Conservation (phyloP, 176 grass and related monocot species). For the Puya raimondii region DNA sequence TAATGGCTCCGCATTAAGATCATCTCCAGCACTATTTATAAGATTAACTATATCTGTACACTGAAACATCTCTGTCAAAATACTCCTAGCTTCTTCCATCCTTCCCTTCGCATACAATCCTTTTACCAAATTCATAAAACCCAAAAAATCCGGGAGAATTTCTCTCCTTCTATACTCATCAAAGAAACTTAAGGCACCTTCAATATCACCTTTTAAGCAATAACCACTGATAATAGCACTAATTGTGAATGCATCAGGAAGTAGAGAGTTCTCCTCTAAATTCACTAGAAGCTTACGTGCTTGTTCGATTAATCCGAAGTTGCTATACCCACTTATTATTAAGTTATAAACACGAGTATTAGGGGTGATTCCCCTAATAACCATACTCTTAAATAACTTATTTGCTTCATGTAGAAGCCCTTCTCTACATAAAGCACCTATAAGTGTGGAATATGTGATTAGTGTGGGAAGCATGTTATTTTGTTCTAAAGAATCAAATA, state of each 20-base stretch:
- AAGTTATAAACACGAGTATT: constrained; percentile 58
- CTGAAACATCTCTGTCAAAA: constrained; percentile 71
- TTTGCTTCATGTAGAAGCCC: constrained; percentile 69
- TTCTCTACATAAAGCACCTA: constrained; percentile 82
- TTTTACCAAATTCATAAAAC: constrained; percentile 62
- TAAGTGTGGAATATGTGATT: constrained; percentile 62
- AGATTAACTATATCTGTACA: constrained; percentile 43
- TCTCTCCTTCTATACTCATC: constrained; percentile 39
- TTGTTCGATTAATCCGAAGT: constrained; percentile 56
- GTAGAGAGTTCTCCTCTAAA: constrained; percentile 45
- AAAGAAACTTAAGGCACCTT: constrained; percentile 61
- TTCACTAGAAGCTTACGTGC: constrained; percentile 50
- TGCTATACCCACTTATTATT: constrained; percentile 69
- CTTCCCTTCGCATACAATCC: constrained; percentile 83
- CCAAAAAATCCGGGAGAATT: constrained; percentile 65
- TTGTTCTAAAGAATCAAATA: constrained; percentile 69
- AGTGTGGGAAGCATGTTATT: constrained; percentile 45
- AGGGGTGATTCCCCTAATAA: constrained; percentile 49
- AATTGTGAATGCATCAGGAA: constrained; percentile 64
- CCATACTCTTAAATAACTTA: constrained; percentile 63
- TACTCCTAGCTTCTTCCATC: constrained; percentile 72
- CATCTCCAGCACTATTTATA: constrained; percentile 65
- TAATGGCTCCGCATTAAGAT: constrained; percentile 47
- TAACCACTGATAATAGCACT: constrained; percentile 61
- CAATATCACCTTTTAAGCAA: constrained; percentile 59